Evolutionary conservation across 2,329 filamentous ascomycete genomes (phyloP).

Genomic region (Coniochaeta pulveracea): DNA sequence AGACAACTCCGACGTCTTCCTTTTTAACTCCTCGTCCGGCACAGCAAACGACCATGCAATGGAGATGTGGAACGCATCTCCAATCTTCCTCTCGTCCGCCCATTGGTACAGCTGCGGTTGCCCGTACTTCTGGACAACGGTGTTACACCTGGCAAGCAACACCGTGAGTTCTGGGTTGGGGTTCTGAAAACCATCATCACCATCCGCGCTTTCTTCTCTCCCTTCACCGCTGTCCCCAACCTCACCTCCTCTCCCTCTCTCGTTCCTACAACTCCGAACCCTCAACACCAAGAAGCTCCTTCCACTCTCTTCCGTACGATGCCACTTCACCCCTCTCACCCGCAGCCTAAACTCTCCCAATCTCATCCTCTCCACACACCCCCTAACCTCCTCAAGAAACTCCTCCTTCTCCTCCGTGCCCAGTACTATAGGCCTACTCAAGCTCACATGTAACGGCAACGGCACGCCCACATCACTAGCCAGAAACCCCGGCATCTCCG

Average conservation of each 20-base stretch:
- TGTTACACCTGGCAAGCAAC: constrained; percentile 59
- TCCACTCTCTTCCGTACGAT: constrained; percentile 43
- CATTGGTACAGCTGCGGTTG: constrained; percentile 62
- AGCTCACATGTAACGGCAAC: constrained; percentile 78
- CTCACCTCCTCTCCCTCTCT: no score
- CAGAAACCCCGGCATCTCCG: constrained; percentile 55
- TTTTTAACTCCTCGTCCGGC: constrained; percentile 31
- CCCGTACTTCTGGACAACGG: constrained; percentile 41
- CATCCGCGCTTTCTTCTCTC: no score
- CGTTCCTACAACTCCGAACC: constrained; percentile 28
- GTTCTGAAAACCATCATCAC: no score
- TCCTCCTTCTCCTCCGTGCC: constrained; percentile 56
- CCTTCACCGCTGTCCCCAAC: no score
- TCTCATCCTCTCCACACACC: neutral
- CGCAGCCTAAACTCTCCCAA: constrained; percentile 15
- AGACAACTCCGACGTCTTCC: constrained; percentile 22
- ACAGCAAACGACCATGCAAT: constrained; percentile 68
- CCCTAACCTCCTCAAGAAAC: constrained; percentile 38
- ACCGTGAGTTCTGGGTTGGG: constrained; percentile 42
- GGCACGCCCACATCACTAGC: constrained; percentile 67
- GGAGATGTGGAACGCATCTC: constrained; percentile 69
- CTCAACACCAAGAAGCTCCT: constrained; percentile 79
- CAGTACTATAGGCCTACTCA: constrained; percentile 73
- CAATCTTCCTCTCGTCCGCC: constrained; percentile 10
- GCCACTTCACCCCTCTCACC: constrained; percentile 30